phyloP scores from a whole-genome alignment of 2,329 filamentous ascomycete species.

The Rhinocladiella similis region DNA sequence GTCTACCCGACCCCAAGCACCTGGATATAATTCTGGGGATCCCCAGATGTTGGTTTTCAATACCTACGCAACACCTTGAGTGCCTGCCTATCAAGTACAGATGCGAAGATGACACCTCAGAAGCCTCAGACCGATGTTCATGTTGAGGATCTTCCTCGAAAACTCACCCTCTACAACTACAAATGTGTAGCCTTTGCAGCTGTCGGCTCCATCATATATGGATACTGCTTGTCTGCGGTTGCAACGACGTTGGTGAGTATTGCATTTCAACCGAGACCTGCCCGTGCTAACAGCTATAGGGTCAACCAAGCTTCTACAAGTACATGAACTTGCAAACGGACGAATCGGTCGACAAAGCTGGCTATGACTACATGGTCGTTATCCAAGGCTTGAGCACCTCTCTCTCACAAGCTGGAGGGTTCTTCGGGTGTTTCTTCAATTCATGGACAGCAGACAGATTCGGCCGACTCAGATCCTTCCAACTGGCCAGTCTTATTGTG shows the following conservation, averaged over 20 bases:
- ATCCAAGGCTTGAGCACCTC: not conserved
- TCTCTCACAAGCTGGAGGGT: not conserved
- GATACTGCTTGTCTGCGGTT: not conserved
- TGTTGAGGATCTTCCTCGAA: not conserved
- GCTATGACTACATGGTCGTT: not conserved
- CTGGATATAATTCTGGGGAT: not conserved
- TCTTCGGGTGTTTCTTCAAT: not conserved
- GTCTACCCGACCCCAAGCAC: not conserved
- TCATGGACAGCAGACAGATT: not conserved
- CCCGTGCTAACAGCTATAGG: not conserved
- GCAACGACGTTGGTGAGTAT: not conserved
- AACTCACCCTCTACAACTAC: not conserved
- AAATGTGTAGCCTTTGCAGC: not conserved
- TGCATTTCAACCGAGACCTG: not conserved
- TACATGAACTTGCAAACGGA: conserved; percentile 4
- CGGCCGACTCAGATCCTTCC: conserved; percentile 1
- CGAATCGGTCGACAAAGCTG: not conserved
- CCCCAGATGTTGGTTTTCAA: not conserved
- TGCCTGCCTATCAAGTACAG: not conserved
- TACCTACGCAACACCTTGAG: too few relatives aligned
- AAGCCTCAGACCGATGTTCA: not conserved
- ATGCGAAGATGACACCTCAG: not conserved
- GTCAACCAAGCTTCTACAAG: conserved; percentile 1
- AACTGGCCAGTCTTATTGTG: not conserved
- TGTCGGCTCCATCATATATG: not conserved